phyloP scores from a whole-genome alignment of 148 eudicot genomes.

The Salicornia ramosissima region DNA sequence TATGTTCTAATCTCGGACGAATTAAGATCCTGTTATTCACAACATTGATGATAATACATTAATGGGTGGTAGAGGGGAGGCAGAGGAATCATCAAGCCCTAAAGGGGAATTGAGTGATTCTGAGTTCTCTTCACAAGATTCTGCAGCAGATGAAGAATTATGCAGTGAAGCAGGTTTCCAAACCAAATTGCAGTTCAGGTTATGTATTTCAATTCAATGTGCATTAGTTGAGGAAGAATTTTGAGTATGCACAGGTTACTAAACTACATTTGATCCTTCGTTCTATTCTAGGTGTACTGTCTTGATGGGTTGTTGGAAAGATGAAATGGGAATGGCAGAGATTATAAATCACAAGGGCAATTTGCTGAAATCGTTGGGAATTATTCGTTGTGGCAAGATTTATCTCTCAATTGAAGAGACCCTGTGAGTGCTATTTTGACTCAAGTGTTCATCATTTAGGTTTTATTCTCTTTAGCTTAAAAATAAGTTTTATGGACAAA shows the following conservation, averaged over 20 bases:
- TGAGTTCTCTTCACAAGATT: constrained; percentile 42
- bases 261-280: background rate
- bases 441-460: too few relatives aligned
- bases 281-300: constrained; percentile 38
- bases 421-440: constrained; percentile 43
- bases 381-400: constrained; percentile 54
- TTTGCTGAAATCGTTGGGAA: constrained; percentile 65
- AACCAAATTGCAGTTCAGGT: constrained; percentile 67
- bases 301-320: constrained; percentile 61
- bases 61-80: constrained; percentile 27
- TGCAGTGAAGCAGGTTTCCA: constrained; percentile 33
- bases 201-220: background rate
- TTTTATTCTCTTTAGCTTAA: too few relatives aligned
- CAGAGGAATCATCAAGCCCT: constrained; percentile 34
- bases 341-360: constrained; percentile 59
- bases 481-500: too few relatives aligned
- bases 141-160: constrained; percentile 48
- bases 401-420: constrained; percentile 73
- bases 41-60: background rate
- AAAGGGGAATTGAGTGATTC: constrained; percentile 40
- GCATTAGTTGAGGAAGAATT: background rate
- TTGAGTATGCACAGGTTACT: background rate
- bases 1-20: background rate
- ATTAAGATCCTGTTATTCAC: background rate
- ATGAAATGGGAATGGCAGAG: constrained; percentile 72